Evolutionary conservation across 495 filamentous ascomycete species (phyloP).

Genomic region (Entonaema liquescens): DNA sequence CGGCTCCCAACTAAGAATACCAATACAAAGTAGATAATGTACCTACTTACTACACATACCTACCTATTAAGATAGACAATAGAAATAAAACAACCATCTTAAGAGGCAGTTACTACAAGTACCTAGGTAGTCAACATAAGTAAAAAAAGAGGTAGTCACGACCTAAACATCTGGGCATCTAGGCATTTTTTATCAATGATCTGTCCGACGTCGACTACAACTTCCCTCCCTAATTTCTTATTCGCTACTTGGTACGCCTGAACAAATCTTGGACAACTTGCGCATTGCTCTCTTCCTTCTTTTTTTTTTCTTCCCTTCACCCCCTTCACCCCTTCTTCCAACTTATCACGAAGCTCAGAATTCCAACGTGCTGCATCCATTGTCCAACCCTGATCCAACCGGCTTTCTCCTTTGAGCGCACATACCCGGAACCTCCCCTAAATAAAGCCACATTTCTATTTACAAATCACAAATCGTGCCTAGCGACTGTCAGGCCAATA

Average conservation of each 20-base stretch:
- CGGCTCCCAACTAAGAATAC: slow-evolving; percentile 12
- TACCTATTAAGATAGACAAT: not conserved
- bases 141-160: too few species aligned
- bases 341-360: slow-evolving; percentile 30
- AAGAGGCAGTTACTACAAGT: not conserved
- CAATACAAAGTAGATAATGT: not conserved
- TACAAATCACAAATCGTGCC: slow-evolving; percentile 23
- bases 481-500: slow-evolving; percentile 29
- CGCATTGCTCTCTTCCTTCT: not conserved
- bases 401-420: slow-evolving; percentile 17
- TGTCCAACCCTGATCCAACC: slow-evolving; percentile 25
- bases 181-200: not conserved
- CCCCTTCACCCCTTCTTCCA: slow-evolving; percentile 12
- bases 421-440: slow-evolving; percentile 19
- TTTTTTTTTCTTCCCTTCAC: not conserved
- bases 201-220: not conserved
- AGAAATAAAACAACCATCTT: not conserved
- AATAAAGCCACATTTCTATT: slow-evolving; percentile 29
- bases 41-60: too few species aligned
- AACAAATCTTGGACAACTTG: not conserved
- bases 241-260: not conserved
- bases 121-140: not conserved
- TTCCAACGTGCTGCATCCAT: slow-evolving; percentile 38
- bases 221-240: not conserved
- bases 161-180: not conserved